These are phyloP conservation scores for Limonium bicolor DNA, from an alignment of 148 eudicot genomes.

Conservation along the genomic window DNA sequence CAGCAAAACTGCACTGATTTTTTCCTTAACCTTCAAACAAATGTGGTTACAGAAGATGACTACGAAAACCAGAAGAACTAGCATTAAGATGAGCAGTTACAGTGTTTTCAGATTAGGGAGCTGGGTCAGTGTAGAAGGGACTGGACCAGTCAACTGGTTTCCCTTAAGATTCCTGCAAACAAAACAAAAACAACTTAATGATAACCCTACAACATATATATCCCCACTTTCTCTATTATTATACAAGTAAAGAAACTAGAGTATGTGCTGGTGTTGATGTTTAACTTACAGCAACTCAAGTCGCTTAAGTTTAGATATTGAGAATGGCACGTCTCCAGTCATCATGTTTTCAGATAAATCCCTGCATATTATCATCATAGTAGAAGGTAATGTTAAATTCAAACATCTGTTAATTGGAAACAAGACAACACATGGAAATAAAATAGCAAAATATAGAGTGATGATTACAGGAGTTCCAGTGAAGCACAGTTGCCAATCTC, in stretches of 20 bases:
- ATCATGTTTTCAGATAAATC: constrained; percentile 53
- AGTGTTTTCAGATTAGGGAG: constrained; percentile 54
- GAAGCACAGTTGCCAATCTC: constrained; percentile 49
- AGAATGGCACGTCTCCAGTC: constrained; percentile 52
- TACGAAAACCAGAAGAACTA: too few species aligned
- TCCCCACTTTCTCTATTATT: too few species aligned
- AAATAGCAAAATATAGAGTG: too few species aligned
- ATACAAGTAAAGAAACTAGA: too few species aligned
- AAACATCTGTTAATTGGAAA: too few species aligned
- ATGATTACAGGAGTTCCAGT: constrained; percentile 23
- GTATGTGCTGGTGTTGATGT: too few species aligned
- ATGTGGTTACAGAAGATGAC: too few species aligned
- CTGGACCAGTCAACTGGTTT: constrained; percentile 55
- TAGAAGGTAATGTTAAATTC: too few species aligned
- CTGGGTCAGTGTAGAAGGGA: constrained; percentile 54
- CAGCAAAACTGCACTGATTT: too few species aligned
- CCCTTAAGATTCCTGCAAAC: constrained; percentile 39
- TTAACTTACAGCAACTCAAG: constrained; percentile 46
- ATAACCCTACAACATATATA: not conserved
- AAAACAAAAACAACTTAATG: not conserved
- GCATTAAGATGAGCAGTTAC: constrained; percentile 26
- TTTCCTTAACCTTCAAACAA: too few species aligned
- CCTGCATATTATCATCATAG: too few species aligned
- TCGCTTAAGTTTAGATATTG: constrained; percentile 59
- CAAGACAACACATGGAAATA: too few species aligned